Percentiles rank a stretch among this genome's conserved stretches.
Evolutionary conservation across 2,329 filamentous ascomycete species (phyloP).

Genomic region (Venturia aucupariae): DNA sequence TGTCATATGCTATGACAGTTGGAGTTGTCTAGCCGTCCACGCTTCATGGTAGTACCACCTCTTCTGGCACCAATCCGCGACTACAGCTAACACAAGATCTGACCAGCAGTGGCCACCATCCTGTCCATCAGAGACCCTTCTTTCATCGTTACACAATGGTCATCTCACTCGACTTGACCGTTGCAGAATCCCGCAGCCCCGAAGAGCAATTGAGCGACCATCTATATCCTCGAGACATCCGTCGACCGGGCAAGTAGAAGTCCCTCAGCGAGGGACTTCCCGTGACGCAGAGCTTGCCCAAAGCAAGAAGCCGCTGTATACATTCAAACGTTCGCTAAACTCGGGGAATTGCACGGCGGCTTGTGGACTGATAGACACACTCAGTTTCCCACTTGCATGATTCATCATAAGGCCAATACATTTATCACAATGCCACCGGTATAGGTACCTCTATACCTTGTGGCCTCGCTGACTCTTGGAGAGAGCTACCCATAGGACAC

Average conservation of each 20-base stretch:
- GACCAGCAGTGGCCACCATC: neutral
- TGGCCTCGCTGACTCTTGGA: neutral
- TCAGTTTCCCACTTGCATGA: neutral
- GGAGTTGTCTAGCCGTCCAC: neutral
- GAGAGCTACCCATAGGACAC: neutral
- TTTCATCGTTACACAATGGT: neutral
- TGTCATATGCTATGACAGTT: neutral
- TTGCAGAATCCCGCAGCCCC: neutral
- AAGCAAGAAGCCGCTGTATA: neutral
- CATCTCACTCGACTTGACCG: neutral
- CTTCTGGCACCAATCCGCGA: neutral
- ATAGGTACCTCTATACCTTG: neutral
- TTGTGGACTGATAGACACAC: neutral
- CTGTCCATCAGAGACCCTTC: neutral
- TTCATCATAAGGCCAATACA: neutral
- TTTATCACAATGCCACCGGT: too few species aligned
- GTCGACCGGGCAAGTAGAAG: neutral
- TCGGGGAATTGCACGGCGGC: neutral
- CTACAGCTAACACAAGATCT: neutral
- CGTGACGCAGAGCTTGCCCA: neutral
- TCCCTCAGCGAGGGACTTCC: neutral
- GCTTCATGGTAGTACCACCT: neutral
- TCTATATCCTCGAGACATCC: neutral
- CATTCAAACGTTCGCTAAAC: neutral
- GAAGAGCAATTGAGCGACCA: neutral